Conservation (phyloP, 805 yeast species). For the Candida ulmi region DNA sequence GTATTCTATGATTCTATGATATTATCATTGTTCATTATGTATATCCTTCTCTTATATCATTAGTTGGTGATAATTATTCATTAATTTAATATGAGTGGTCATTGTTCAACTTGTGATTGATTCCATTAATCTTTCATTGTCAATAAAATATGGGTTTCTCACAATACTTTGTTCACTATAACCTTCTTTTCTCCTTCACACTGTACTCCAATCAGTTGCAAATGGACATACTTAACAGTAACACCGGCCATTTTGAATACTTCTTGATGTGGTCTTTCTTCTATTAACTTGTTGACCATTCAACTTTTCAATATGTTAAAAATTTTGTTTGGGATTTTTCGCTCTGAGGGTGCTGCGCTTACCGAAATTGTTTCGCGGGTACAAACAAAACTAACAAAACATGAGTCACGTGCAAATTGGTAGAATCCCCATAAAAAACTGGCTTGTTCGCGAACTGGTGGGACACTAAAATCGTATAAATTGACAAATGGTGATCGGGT, state of each 20-base stretch:
- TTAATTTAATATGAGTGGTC: too few relatives aligned
- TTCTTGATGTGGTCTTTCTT: slow-evolving; percentile 1
- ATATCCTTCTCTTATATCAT: too few relatives aligned
- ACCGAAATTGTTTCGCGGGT: slow-evolving; percentile 2
- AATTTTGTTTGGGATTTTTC: slow-evolving; percentile 9
- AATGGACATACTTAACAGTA: slow-evolving; percentile 84
- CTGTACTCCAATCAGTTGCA: slow-evolving; percentile 19
- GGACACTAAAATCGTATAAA: background rate
- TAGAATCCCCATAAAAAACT: too few relatives aligned
- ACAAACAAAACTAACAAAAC: too few relatives aligned
- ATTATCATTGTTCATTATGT: too few relatives aligned
- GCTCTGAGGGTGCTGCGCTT: slow-evolving; percentile 7
- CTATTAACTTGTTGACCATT: slow-evolving; percentile 1
- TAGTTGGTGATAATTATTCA: too few relatives aligned
- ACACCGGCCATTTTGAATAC: slow-evolving; percentile 81
- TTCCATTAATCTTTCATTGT: too few relatives aligned
- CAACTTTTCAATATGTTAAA: slow-evolving; percentile 5
- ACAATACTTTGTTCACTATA: background rate
- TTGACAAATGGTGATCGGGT: too few relatives aligned
- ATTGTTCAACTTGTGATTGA: too few relatives aligned
- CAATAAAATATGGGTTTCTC: too few relatives aligned
- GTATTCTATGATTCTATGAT: too few relatives aligned
- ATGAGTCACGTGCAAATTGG: too few relatives aligned
- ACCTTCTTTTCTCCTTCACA: background rate
- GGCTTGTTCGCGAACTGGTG: slow-evolving; percentile 2